A percentile compares a stretch with the other conserved stretches of the same genome.
Conservation (phyloP, 2,329 filamentous ascomycete genomes). For the Diaporthe sp. region DNA sequence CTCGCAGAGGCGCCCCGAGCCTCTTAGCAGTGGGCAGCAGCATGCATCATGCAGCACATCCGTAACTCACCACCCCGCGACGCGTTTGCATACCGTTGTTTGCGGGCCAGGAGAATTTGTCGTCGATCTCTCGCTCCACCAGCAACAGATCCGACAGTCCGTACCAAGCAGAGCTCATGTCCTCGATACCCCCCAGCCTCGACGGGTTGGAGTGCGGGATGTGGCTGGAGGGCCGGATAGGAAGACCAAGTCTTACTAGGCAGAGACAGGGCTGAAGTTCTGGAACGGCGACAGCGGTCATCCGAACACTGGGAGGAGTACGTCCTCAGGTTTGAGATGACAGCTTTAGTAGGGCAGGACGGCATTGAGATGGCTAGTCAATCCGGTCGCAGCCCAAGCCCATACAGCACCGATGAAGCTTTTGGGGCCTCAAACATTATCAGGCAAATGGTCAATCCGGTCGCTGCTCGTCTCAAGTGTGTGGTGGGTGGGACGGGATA, state of each 20-base stretch:
- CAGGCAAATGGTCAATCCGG: slow-evolving; percentile 50
- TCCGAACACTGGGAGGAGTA: slow-evolving; percentile 40
- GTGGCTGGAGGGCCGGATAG: not conserved
- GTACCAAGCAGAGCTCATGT: slow-evolving; percentile 31
- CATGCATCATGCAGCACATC: slow-evolving; percentile 42
- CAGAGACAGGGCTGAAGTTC: slow-evolving; percentile 39
- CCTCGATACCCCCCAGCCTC: not conserved
- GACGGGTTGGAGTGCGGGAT: not conserved
- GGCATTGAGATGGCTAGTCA: slow-evolving; percentile 61
- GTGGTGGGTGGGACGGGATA: slow-evolving; percentile 46
- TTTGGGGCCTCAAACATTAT: slow-evolving; percentile 51
- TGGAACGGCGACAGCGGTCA: slow-evolving; percentile 44
- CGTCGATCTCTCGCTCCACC: slow-evolving; percentile 36
- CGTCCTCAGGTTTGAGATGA: slow-evolving; percentile 44
- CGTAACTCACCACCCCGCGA: slow-evolving; percentile 34
- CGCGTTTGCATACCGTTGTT: slow-evolving; percentile 18
- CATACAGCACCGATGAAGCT: slow-evolving; percentile 50
- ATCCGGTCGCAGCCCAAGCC: slow-evolving; percentile 61
- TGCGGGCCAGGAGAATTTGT: slow-evolving; percentile 31
- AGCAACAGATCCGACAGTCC: slow-evolving; percentile 42
- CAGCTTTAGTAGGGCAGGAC: slow-evolving; percentile 45
- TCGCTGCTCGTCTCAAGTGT: slow-evolving; percentile 60
- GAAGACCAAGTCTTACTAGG: not conserved
- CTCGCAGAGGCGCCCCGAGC: not conserved
- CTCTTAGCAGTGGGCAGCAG: slow-evolving; percentile 8